These are phyloP conservation scores for Fagus crenata DNA, from an alignment of 306 rosid genomes.

Conservation along the genomic window DNA sequence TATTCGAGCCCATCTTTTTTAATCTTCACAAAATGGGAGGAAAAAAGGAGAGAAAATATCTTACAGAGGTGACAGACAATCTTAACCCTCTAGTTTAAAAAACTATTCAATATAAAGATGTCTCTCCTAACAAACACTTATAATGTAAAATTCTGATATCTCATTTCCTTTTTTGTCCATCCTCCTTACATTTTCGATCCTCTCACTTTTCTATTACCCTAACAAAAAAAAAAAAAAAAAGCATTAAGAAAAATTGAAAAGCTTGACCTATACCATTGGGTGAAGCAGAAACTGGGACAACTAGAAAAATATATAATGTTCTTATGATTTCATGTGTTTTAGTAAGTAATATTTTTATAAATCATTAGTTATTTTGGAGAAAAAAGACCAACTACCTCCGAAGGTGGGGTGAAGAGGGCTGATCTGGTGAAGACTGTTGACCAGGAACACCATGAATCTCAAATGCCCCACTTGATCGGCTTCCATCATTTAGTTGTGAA, in stretches of 20 bases:
- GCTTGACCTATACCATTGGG: neutral
- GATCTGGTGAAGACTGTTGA: conserved; percentile 77
- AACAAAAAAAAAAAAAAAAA: neutral
- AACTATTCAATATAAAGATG: too few relatives aligned
- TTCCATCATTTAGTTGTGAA: conserved; percentile 62
- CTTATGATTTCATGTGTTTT: neutral
- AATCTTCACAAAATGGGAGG: too few relatives aligned
- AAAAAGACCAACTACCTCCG: conserved; percentile 56
- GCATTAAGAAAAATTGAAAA: neutral
- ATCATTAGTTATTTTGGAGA: conserved; percentile 15
- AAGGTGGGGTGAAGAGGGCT: conserved; percentile 79
- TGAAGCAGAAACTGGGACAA: neutral
- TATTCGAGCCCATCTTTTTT: too few relatives aligned
- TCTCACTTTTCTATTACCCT: too few relatives aligned
- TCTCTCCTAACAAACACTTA: too few relatives aligned
- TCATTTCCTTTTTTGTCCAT: too few relatives aligned
- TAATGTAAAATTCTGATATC: too few relatives aligned
- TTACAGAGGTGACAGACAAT: too few relatives aligned
- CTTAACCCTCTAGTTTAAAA: too few relatives aligned
- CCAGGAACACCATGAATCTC: conserved; percentile 72
- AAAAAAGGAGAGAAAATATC: too few relatives aligned
- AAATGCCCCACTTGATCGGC: conserved; percentile 51
- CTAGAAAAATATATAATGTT: neutral
- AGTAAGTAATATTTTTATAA: neutral
- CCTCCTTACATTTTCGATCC: too few relatives aligned